These are phyloP conservation scores for Sabuloglossum arenarium DNA, from an alignment of 495 filamentous ascomycete genomes.

Conservation along the genomic window DNA sequence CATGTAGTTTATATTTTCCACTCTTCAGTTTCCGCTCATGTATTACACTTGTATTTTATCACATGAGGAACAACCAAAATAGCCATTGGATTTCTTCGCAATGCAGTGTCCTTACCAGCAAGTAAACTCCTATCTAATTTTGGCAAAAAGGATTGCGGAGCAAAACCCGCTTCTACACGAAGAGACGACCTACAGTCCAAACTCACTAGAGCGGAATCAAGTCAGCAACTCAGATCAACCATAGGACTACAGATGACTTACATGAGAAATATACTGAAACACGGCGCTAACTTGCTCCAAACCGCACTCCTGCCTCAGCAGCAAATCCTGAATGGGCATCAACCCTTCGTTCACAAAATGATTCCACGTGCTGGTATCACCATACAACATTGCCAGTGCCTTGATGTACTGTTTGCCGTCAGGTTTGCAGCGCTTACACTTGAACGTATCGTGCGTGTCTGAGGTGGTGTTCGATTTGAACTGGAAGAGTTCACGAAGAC, in stretches of 20 bases:
- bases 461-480: slow-evolving; percentile 65
- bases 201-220: neutral
- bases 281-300: slow-evolving; percentile 74
- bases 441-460: slow-evolving; percentile 97
- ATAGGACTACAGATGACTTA: slow-evolving; percentile 9
- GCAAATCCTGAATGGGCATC: slow-evolving; percentile 68
- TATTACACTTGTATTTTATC: neutral
- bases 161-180: neutral
- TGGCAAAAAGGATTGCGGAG: neutral
- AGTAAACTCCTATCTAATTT: neutral
- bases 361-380: slow-evolving; percentile 97
- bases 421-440: slow-evolving; percentile 84
- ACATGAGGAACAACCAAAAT: neutral
- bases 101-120: neutral
- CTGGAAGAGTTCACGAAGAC: slow-evolving; percentile 78
- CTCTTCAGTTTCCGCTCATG: neutral
- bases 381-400: slow-evolving; percentile 84
- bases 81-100: neutral
- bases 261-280: slow-evolving; percentile 98
- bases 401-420: slow-evolving; percentile 75
- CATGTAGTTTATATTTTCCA: neutral
- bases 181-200: neutral
- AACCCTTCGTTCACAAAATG: slow-evolving; percentile 74
- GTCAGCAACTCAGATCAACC: neutral
- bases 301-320: slow-evolving; percentile 69